Evolutionary conservation across 108 stramenopile genomes (phyloP).

Genomic region (Pseudonitzschia delicatissima): DNA sequence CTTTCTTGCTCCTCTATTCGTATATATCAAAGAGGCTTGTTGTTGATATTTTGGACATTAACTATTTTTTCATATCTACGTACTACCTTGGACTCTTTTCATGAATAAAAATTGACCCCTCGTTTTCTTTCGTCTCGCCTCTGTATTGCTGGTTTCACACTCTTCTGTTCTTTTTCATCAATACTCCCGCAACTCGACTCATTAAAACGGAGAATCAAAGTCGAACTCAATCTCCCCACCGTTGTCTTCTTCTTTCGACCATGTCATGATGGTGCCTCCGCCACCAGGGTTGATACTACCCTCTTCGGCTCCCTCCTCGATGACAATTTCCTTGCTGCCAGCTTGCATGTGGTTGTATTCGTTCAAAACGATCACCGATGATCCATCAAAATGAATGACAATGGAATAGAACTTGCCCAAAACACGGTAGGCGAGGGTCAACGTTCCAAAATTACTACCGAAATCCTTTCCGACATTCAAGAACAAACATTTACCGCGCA

Average conservation of each 20-base stretch:
- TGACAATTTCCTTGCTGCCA: constrained; percentile 35
- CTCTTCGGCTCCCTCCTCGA: constrained; percentile 33
- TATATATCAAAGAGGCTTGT: too few species aligned
- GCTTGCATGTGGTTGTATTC: constrained; percentile 37
- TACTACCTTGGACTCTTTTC: too few species aligned
- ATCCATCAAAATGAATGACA: constrained; percentile 37
- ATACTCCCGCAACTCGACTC: background rate
- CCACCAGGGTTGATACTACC: constrained; percentile 41
- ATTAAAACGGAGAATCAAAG: constrained; percentile 40
- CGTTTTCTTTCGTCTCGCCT: too few species aligned
- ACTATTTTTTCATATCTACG: too few species aligned
- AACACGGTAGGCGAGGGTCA: constrained; percentile 36
- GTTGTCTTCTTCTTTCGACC: constrained; percentile 32
- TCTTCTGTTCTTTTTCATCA: background rate
- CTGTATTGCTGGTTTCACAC: too few species aligned
- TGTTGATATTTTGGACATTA: too few species aligned
- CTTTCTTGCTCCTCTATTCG: too few species aligned
- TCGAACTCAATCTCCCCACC: constrained; percentile 40
- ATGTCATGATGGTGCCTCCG: constrained; percentile 39
- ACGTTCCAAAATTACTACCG: constrained; percentile 38
- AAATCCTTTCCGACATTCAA: constrained; percentile 44
- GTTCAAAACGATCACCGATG: constrained; percentile 32
- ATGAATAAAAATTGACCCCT: too few species aligned
- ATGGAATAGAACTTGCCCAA: constrained; percentile 33
- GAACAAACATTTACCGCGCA: constrained; percentile 41